Evolutionary conservation across 176 grass and related monocot species (phyloP), one percentile per base, ranked within the genome.

Genomic region (Ensete glaucum): DNA sequence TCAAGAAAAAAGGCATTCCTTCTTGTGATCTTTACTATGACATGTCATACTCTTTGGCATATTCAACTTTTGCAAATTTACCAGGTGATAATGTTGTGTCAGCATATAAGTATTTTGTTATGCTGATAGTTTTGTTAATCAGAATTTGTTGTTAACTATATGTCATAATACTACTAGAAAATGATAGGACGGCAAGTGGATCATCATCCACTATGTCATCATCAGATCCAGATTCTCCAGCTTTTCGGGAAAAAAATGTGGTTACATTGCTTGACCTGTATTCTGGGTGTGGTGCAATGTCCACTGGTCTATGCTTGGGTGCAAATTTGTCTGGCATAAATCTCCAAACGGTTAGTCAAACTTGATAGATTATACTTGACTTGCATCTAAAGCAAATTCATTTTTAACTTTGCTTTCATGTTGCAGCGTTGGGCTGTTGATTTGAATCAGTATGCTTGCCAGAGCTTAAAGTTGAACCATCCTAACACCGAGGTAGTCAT

Each of bases 261-360:
- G 72, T 83, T 9, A 73, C 81, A 9, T 86, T 98, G 16, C 82
- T 98, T 3, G 94, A 98, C 16, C 76, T 98, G 7, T 98, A 93
- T 77, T 98, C 94, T 17, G 94, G 94, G 16, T 98, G 90, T 25
- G 94, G 94, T 9, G 94, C 89, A 24, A 93, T 98, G 90, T 98
- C 94, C 9, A 98, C 88, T 7, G 90, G 94, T 1, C 56, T 98
- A 60, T 98, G 94, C 54, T 85, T 93, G 68, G 94, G 94, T 74
- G 77, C 80, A 15, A 78, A 80, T 13, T 80, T 98, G 26, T 83
- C 94, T 57, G 88, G 88, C 19, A 66, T 87, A 14, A 88, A 80
- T 66, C 82, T 98, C 54, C 83, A 91, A 71, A 98, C 94, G 1
- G 94, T 98, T 76, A 76, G 69, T 57, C 19, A 70, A 9, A 17